phyloP scores from a whole-genome alignment of 371 early-diverging fungal species.

The Lichtheimia ramosa region DNA sequence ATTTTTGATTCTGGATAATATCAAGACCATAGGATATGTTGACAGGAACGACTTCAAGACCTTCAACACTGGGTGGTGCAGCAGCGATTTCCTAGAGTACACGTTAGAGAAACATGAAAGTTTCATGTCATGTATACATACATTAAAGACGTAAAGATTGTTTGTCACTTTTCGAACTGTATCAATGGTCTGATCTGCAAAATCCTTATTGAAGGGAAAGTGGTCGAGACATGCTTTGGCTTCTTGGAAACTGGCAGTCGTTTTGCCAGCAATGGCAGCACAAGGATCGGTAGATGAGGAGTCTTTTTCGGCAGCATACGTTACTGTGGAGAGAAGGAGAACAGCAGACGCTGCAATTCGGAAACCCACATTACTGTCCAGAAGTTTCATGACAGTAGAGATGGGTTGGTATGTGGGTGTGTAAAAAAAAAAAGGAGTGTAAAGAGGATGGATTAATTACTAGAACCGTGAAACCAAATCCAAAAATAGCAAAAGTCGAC shows the following conservation, averaged over 20 bases:
- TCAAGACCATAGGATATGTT: conserved; percentile 43
- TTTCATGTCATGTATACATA: conserved; percentile 10
- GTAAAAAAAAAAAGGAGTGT: background rate
- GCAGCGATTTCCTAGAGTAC: conserved; percentile 44
- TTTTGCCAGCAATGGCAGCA: conserved; percentile 42
- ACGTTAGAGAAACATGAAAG: background rate
- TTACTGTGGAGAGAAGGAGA: conserved; percentile 4
- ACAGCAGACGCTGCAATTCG: conserved; percentile 9
- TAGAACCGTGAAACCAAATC: too few relatives aligned
- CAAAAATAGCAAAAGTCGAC: too few relatives aligned
- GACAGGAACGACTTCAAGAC: conserved; percentile 41
- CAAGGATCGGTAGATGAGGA: conserved; percentile 32
- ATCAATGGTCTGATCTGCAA: conserved; percentile 44
- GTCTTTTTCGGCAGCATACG: conserved; percentile 11
- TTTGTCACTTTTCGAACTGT: conserved; percentile 45
- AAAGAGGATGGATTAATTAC: background rate
- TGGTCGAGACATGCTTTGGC: conserved; percentile 52
- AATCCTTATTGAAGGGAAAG: conserved; percentile 41
- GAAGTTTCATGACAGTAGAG: conserved; percentile 9
- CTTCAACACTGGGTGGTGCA: conserved; percentile 38
- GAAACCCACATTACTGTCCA: conserved; percentile 16
- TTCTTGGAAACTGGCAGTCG: conserved; percentile 39
- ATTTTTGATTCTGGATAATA: conserved; percentile 41
- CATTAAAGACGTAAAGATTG: conserved; percentile 53
- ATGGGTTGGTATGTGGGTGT: background rate